Evolutionary conservation across 352 stramenopile genomes (phyloP).

Genomic region (Pythium coloratum): DNA sequence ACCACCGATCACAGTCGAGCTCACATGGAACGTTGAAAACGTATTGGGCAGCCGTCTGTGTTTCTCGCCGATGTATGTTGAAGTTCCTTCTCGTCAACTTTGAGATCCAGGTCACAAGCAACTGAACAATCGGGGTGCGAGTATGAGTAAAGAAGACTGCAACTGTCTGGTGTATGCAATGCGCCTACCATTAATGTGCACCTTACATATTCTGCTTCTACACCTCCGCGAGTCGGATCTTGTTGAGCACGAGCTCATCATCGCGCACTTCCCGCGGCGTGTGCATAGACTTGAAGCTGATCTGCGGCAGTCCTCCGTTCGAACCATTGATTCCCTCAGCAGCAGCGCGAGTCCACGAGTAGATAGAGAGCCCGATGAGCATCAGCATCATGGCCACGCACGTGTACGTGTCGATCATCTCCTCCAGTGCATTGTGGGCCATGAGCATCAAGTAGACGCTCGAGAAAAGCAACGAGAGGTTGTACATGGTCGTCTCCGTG

Average conservation of each 20-base stretch:
- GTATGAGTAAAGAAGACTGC: too few relatives aligned
- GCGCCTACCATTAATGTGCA: too few relatives aligned
- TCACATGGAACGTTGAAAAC: too few relatives aligned
- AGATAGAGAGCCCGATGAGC: constrained; percentile 35
- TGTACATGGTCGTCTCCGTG: constrained; percentile 37
- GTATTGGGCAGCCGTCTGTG: too few relatives aligned
- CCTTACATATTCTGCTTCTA: not conserved
- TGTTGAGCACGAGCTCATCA: constrained; percentile 16
- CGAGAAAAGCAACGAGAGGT: constrained; percentile 36
- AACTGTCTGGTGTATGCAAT: too few relatives aligned
- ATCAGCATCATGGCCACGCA: constrained; percentile 30
- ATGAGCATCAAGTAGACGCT: constrained; percentile 42
- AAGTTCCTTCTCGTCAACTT: too few relatives aligned
- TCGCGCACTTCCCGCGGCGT: constrained; percentile 24
- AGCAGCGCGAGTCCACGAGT: constrained; percentile 27
- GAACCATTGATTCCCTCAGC: not conserved
- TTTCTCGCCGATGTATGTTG: too few relatives aligned
- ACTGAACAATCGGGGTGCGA: too few relatives aligned
- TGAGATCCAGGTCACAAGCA: too few relatives aligned
- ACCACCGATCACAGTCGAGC: too few relatives aligned
- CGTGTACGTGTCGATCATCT: constrained; percentile 23
- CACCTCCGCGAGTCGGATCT: constrained; percentile 23
- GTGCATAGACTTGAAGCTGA: constrained; percentile 32
- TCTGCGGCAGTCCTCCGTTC: constrained; percentile 17
- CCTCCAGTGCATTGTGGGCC: constrained; percentile 30